Base-by-base conservation (phyloP, 139 green algal genomes). In the Coccomyxa sp. region DNA sequence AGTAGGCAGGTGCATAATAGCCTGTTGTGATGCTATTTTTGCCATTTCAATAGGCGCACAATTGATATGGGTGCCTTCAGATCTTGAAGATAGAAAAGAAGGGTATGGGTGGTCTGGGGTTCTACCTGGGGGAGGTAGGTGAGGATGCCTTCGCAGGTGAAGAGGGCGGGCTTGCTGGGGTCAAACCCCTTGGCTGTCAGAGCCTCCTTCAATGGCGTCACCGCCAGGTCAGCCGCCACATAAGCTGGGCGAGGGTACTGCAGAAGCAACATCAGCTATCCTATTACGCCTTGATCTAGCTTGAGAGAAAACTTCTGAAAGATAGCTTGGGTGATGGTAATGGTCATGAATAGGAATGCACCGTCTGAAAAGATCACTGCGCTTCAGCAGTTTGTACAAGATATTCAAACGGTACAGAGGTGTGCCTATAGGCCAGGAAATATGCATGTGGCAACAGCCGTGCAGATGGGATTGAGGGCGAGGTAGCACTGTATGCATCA, bases 81-180 rank as follows among this genome's bases (percentile, higher is more conserved):
- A 11, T 7, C 38, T 51, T 3, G 38, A 51, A 51, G 38, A 51
- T 51, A 7, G 7, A 11, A 51, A 51, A 51, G 7, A 51, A 51
- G 38, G 38, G 38, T 51, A 7, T 7, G 38, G 38, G 38, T 51
- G 38, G 38, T 51, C 38, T 51, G 38, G 7, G 38, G 38, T 51
- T 71, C 18, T 25, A 67, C 86, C n/a, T 87, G 68, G 0, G 88
- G 89, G 28, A 95, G 86, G 86, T 95, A 95, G 89, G 93, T 94
- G 59, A 92, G 82, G 17, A 95, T 86, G 31, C 82, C 89, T 80
- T 93, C 90, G 31, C 92, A 88, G 30, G 88, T 94, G 86, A 92
- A 93, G 25, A 93, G 77, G 0, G 90, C 90, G 28, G 79, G 85
- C 77, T 81, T 76, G 57, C 21, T 75, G 21, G 85, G 32, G 86